Base-by-base conservation (phyloP, 805 yeast genomes). In the Phaffomyces opuntiae region DNA sequence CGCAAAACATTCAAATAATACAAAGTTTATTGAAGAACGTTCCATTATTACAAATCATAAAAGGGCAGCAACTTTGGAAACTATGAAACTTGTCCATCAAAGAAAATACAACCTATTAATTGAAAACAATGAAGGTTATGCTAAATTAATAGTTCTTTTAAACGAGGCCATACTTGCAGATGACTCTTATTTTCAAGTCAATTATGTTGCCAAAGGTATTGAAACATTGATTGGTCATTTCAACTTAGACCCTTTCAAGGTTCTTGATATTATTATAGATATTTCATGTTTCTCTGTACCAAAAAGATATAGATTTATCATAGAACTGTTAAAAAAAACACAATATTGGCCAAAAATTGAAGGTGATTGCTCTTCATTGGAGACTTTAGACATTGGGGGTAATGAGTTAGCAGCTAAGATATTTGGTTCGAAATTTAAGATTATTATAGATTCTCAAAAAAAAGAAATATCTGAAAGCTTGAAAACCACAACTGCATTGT, bases 71-170 rank as follows among this genome's bases (percentile, higher is more conserved):
- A 26, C 21, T 11, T 27, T 29, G 1, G 33, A 41, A 6, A 32
- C 43, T 19, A 38, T 44, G 9, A 38, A 42, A 5, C 21, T 49
- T 17, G 45, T 55, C 1, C 50, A 53, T 35, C 73, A 78, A 49
- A 72, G 72, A 56, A 78, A 81, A 51, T 87, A 69, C 65, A 83
- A 85, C 47, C 66, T 88, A 16, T 55, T 87, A 8, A 77, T 80
- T 42, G 96, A 90, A 61, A 84, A 84, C 49, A 68, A 80, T 24
- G 88, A 83, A 57, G 97, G 96, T 1, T 89, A 78, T 62, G 63
- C 95, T 12, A 81, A 79, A 53, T 65, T 86, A 31, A 60, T 80
- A 1, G 71, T 72, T 2, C 77, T 81, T 40, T 50, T 83, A 12
- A 61, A 66, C 44, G 50, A 63, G 3, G 69, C 78, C 1, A 65